phyloP scores from a whole-genome alignment of 192 early-diverging fungal species.

The Podila epicladia region DNA sequence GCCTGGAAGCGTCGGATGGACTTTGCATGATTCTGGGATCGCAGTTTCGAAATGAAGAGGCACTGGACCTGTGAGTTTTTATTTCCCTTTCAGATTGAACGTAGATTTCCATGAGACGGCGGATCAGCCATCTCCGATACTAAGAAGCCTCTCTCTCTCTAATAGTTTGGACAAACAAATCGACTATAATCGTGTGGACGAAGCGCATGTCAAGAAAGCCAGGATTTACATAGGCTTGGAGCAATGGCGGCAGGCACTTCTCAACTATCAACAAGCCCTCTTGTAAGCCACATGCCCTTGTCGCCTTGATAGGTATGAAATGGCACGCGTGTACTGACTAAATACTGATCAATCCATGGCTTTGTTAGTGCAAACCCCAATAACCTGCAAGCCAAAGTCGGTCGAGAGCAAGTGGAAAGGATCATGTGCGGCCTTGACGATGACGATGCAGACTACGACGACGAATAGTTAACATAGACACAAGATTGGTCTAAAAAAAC shows the following conservation, averaged over 20 bases:
- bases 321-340: neutral
- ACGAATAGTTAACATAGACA: too few relatives aligned
- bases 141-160: neutral
- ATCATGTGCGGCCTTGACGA: neutral
- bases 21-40: slow-evolving; percentile 14
- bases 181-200: slow-evolving; percentile 25
- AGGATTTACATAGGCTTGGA: slow-evolving; percentile 13
- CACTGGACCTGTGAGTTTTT: slow-evolving; percentile 24
- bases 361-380: neutral
- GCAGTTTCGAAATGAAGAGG: slow-evolving; percentile 13
- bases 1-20: slow-evolving; percentile 13
- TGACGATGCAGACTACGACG: neutral
- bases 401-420: neutral
- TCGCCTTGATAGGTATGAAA: neutral
- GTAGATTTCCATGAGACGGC: neutral
- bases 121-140: neutral
- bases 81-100: neutral
- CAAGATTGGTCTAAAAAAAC: too few relatives aligned
- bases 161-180: slow-evolving; percentile 24
- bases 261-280: slow-evolving; percentile 17
- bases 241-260: slow-evolving; percentile 21
- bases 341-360: neutral
- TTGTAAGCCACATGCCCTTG: slow-evolving; percentile 3
- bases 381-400: neutral
- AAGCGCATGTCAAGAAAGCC: slow-evolving; percentile 18